phyloP scores from a whole-genome alignment of 768 basidiomycete species.

The Tylopilus sp. region DNA sequence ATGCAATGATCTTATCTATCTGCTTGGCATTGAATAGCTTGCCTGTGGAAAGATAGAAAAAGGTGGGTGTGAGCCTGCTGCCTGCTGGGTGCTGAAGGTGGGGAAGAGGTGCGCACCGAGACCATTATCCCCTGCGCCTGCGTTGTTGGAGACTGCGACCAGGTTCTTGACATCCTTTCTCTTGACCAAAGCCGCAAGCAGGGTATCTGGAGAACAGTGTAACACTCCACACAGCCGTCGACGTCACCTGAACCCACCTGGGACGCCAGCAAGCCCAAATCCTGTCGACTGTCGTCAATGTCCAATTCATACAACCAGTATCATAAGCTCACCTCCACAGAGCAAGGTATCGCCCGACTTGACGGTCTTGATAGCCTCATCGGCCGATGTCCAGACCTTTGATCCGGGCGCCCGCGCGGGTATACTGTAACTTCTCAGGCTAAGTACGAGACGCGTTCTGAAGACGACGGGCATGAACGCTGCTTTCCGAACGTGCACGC shows the following conservation, averaged over 20 bases:
- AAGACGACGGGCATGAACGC: slow-evolving; percentile 16
- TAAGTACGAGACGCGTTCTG: slow-evolving; percentile 14
- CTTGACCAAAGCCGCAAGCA: slow-evolving; percentile 72
- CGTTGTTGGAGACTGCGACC: slow-evolving; percentile 88
- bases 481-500: slow-evolving; percentile 11
- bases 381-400: slow-evolving; percentile 80
- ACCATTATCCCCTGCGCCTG: slow-evolving; percentile 66
- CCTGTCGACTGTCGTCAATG: slow-evolving; percentile 41
- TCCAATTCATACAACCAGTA: not conserved
- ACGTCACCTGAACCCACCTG: slow-evolving; percentile 44
- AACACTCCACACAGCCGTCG: not conserved
- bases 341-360: slow-evolving; percentile 77
- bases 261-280: slow-evolving; percentile 87
- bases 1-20: slow-evolving; percentile 80
- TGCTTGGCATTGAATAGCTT: slow-evolving; percentile 72
- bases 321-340: slow-evolving; percentile 63
- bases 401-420: slow-evolving; percentile 30
- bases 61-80: not conserved
- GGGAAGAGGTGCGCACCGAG: slow-evolving; percentile 44
- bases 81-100: not conserved
- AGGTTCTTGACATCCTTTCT: slow-evolving; percentile 71
- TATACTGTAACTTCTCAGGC: slow-evolving; percentile 26
- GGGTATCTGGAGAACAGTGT: slow-evolving; percentile 53
- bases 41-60: slow-evolving; percentile 45
- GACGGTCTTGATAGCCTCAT: slow-evolving; percentile 81